These are phyloP conservation scores for Alternaria sp. DNA, from an alignment of 2,329 filamentous ascomycete genomes.

Conservation along the genomic window DNA sequence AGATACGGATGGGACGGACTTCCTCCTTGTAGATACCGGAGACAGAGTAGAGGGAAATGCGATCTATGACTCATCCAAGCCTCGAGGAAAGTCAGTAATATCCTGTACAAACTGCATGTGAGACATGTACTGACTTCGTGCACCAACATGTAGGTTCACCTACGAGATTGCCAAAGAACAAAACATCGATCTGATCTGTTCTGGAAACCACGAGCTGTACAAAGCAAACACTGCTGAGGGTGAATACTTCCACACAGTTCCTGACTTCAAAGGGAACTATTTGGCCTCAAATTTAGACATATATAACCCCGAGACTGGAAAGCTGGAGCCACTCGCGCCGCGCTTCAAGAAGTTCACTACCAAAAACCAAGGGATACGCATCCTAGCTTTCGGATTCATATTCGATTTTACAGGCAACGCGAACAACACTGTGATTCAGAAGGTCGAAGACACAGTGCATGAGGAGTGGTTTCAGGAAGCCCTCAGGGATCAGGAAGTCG, in stretches of 20 bases:
- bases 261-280: slow-evolving; percentile 81
- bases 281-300: slow-evolving; percentile 95
- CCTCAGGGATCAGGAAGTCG: slow-evolving; percentile 78
- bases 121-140: background rate
- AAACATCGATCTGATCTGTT: slow-evolving; percentile 81
- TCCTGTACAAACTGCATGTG: background rate
- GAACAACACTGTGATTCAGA: slow-evolving; percentile 87
- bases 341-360: slow-evolving; percentile 91
- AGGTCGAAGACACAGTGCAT: slow-evolving; percentile 79
- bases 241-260: slow-evolving; percentile 82
- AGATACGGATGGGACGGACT: slow-evolving; percentile 78
- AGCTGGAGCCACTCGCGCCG: slow-evolving; percentile 77
- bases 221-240: slow-evolving; percentile 76
- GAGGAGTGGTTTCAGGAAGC: slow-evolving; percentile 89
- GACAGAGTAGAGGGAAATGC: slow-evolving; percentile 95
- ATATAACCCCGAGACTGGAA: slow-evolving; percentile 73
- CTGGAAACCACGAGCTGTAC: slow-evolving; percentile 96
- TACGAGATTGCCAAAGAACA: slow-evolving; percentile 88
- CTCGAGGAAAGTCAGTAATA: slow-evolving; percentile 70
- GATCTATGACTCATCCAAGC: slow-evolving; percentile 86
- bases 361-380: slow-evolving; percentile 82
- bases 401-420: slow-evolving; percentile 92
- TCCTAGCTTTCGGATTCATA: slow-evolving; percentile 91
- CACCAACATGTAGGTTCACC: slow-evolving; percentile 64
- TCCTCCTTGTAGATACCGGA: slow-evolving; percentile 94